Conservation (phyloP, 1,284 basidiomycete genomes). For the Cutaneotrichosporon sp. region DNA sequence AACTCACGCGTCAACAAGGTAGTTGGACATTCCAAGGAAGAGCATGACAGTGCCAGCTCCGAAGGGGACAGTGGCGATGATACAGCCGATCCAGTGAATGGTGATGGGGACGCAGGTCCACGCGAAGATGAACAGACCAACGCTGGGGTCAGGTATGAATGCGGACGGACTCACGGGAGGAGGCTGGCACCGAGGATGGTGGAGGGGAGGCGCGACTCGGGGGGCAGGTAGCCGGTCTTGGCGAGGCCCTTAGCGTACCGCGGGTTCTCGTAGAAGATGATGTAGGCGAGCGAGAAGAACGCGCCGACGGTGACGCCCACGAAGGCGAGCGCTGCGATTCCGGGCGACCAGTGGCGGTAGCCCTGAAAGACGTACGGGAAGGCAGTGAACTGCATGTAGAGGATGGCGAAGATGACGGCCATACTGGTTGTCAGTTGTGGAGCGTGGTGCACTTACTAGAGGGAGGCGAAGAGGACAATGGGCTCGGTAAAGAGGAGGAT, state of each 20-base stretch:
- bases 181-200: slow-evolving; percentile 63
- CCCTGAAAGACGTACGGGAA: slow-evolving; percentile 50
- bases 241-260: slow-evolving; percentile 26
- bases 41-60: slow-evolving; percentile 52
- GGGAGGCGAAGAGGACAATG: slow-evolving; percentile 52
- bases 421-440: slow-evolving; percentile 22
- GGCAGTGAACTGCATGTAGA: slow-evolving; percentile 49
- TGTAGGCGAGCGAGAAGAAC: slow-evolving; percentile 60
- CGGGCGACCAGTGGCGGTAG: slow-evolving; percentile 48
- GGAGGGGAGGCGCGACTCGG: slow-evolving; percentile 62
- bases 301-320: slow-evolving; percentile 65
- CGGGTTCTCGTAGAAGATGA: slow-evolving; percentile 49
- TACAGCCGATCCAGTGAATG: slow-evolving; percentile 65
- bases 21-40: slow-evolving; percentile 45
- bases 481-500: slow-evolving; percentile 54
- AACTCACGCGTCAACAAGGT: slow-evolving; percentile 63
- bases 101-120: slow-evolving; percentile 60
- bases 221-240: slow-evolving; percentile 28
- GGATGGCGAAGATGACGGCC: slow-evolving; percentile 52
- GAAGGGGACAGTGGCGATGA: slow-evolving; percentile 65
- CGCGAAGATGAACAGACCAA: slow-evolving; percentile 44
- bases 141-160: neutral
- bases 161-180: slow-evolving; percentile 52
- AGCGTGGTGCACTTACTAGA: slow-evolving; percentile 6
- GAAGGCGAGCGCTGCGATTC: slow-evolving; percentile 65